Evolutionary conservation across 495 filamentous ascomycete species (phyloP).

Genomic region (Apodospora peruviana): DNA sequence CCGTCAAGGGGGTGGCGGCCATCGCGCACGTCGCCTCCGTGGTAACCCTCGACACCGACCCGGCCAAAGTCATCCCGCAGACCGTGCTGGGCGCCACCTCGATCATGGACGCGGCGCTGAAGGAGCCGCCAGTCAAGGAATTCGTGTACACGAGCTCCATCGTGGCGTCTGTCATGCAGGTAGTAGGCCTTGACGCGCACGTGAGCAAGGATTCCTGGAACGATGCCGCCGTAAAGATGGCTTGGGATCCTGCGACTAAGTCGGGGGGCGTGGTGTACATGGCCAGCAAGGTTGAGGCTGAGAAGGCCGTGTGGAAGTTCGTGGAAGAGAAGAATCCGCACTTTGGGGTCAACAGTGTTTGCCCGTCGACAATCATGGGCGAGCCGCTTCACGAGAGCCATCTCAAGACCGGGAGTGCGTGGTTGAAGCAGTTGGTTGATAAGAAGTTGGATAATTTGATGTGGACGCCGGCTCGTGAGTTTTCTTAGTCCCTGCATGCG

Average conservation of each 20-base stretch:
- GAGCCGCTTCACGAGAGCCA: constrained; percentile 24
- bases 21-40: constrained; percentile 43
- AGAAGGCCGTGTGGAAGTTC: constrained; percentile 48
- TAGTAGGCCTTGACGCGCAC: constrained; percentile 15
- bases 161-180: constrained; percentile 28
- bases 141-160: constrained; percentile 53
- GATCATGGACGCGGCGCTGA: constrained; percentile 39
- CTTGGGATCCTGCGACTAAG: constrained; percentile 35
- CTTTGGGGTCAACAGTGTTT: constrained; percentile 44
- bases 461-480: constrained; percentile 1
- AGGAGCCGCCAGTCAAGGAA: constrained; percentile 37
- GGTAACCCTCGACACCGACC: constrained; percentile 32
- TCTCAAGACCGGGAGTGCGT: constrained; percentile 8
- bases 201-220: constrained; percentile 45
- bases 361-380: constrained; percentile 39
- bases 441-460: constrained; percentile 9
- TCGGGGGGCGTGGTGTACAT: constrained; percentile 33
- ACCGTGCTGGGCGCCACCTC: constrained; percentile 33
- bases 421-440: constrained; percentile 20
- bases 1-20: constrained; percentile 33
- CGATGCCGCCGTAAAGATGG: constrained; percentile 33
- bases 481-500: not conserved
- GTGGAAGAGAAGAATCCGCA: constrained; percentile 38
- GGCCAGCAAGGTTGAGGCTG: constrained; percentile 47
- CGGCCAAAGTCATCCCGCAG: constrained; percentile 37